Evolutionary conservation across 345 rosid genomes (phyloP), one percentile per base, ranked within the genome.

Genomic region (Acer yangbiense): DNA sequence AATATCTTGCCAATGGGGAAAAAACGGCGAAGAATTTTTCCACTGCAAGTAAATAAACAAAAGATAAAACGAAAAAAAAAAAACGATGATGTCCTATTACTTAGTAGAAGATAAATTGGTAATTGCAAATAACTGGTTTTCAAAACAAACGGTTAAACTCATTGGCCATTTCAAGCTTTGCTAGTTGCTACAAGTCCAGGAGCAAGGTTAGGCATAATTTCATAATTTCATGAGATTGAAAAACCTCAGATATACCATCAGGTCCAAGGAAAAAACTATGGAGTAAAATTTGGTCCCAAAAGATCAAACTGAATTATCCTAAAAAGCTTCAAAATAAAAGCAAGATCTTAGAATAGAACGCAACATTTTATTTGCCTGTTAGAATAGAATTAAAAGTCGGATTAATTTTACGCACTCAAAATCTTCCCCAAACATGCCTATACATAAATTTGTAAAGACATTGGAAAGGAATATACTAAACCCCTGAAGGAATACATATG

Each of bases 1-100:
- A 93, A 82, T 52, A 93, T 86, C 83, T 88, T 90, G 85, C 78
- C 87, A n/a, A 86, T 62, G 3, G 98, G 97, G 54, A 94, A 86
- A 86, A 92, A 94, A 54, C 83, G 86, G 69, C 85, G 92, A 21
- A 71, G 63, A 25, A 79, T 69, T 85, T 83, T 88, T 72, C 99
- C 95, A 77, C 98, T 96, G 83, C 79, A 74, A 78, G 76, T 50
- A 71, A 73, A 57, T 57, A 60, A 68, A 76, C 20, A 75, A 68
- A 67, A 73, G 9, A 61, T 0, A 6, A 69, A 52, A 72, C 11
- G 16, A 46, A 20, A 6, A 41, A 32, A 41, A 32, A 60, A 9
- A 41, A 32, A 61, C 1, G 35, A 44, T 41, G 20, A 58, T 21
- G 23, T 43, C 55, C 68, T 4, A 23, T 1, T 61, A 23, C 57